Percentiles rank a stretch among this genome's conserved stretches.
phyloP scores from a whole-genome alignment of 116 monocot species.

The Dioscorea cayenensis region DNA sequence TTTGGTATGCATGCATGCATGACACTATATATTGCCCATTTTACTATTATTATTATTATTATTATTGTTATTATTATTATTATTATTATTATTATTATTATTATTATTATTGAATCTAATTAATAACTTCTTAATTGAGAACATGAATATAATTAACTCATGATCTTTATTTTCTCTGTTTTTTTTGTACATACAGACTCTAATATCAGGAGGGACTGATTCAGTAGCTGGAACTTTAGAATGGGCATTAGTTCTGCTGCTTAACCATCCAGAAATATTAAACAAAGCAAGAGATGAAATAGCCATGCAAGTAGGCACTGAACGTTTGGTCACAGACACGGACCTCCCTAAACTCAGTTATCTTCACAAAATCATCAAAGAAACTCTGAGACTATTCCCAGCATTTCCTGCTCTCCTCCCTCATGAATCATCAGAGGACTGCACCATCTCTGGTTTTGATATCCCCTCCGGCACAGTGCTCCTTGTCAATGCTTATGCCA shows the following conservation, averaged over 20 bases:
- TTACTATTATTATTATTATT: too few relatives aligned
- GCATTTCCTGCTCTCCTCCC: constrained; percentile 11
- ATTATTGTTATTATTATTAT: too few relatives aligned
- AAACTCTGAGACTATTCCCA: constrained; percentile 24
- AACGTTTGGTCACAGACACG: constrained; percentile 7
- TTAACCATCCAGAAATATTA: constrained; percentile 21
- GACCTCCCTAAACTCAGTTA: constrained; percentile 19
- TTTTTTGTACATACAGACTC: not conserved
- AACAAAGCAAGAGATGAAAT: constrained; percentile 13
- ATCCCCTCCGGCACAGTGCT: constrained; percentile 19
- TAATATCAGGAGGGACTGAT: constrained; percentile 23
- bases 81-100: too few relatives aligned
- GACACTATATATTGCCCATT: too few relatives aligned
- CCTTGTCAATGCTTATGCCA: constrained; percentile 17
- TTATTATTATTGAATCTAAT: not conserved
- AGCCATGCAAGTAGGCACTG: constrained; percentile 1
- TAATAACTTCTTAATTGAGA: too few relatives aligned
- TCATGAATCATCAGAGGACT: constrained; percentile 19
- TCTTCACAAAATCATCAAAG: constrained; percentile 15
- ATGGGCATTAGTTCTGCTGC: constrained; percentile 34
- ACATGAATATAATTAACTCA: too few relatives aligned
- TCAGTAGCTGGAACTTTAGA: constrained; percentile 15
- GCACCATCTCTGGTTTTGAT: constrained; percentile 14
- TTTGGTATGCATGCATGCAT: not conserved
- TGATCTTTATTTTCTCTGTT: not conserved